Percentiles rank a stretch among this genome's conserved stretches.
Evolutionary conservation across 1,284 basidiomycete species (phyloP).

Genomic region (Polyporus tsugae): DNA sequence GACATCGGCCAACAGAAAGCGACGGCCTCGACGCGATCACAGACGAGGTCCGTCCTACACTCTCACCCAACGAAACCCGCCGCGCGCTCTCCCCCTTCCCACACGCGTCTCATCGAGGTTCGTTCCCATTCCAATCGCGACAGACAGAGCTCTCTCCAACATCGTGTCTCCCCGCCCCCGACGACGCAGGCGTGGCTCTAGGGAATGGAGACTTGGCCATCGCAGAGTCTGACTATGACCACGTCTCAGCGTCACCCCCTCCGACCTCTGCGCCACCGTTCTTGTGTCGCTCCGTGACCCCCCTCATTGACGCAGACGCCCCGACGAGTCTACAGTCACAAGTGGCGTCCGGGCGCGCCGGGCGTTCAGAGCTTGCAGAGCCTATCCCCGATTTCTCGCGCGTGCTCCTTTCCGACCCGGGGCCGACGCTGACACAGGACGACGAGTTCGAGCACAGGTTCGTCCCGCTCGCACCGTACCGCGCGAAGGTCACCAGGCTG

Average conservation of each 20-base stretch:
- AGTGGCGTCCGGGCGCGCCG: not conserved
- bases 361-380: not conserved
- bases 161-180: not conserved
- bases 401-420: not conserved
- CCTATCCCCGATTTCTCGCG: slow-evolving; percentile 2
- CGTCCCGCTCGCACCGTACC: slow-evolving; percentile 4
- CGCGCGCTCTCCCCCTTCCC: slow-evolving; percentile 3
- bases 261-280: not conserved
- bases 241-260: slow-evolving; percentile 1
- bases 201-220: not conserved
- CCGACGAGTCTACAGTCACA: not conserved
- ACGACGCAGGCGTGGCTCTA: not conserved
- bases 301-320: not conserved
- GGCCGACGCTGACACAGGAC: not conserved
- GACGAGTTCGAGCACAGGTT: slow-evolving; percentile 14
- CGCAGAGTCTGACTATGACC: not conserved
- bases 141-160: not conserved
- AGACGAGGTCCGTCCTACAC: not conserved
- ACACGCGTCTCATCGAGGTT: not conserved
- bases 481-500: not conserved
- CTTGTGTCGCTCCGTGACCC: not conserved
- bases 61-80: not conserved
- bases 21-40: not conserved
- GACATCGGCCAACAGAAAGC: not conserved
- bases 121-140: not conserved